Conservation (phyloP, 495 filamentous ascomycete species). For the Penicillium riverlandense region DNA sequence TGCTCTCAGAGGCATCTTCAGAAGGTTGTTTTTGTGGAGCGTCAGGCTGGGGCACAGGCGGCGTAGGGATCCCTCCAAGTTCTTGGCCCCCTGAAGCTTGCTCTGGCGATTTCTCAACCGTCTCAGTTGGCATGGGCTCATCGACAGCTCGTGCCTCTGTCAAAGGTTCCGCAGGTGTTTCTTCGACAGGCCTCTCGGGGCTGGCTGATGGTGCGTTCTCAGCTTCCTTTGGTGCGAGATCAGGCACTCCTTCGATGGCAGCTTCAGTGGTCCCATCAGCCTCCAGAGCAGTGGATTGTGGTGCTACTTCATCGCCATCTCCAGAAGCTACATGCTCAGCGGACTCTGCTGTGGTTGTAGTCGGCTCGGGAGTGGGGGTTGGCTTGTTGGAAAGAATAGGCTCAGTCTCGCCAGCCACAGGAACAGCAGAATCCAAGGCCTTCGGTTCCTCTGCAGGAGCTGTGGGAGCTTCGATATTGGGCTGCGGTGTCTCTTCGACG, state of each 20-base stretch:
- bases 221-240: not conserved
- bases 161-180: not conserved
- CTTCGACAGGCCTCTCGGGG: constrained; percentile 3
- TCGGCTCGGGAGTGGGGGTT: too few relatives aligned
- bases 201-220: not conserved
- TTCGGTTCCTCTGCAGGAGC: not conserved
- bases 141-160: not conserved
- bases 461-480: not conserved
- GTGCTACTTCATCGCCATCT: not conserved
- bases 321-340: not conserved
- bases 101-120: too few relatives aligned
- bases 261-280: not conserved
- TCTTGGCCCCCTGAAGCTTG: too few relatives aligned
- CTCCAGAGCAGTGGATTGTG: too few relatives aligned
- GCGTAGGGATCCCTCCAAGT: too few relatives aligned
- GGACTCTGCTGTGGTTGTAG: not conserved
- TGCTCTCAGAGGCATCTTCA: too few relatives aligned
- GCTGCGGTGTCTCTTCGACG: constrained; percentile 1
- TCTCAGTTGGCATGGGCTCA: too few relatives aligned
- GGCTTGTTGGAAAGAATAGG: too few relatives aligned
- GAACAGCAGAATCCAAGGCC: too few relatives aligned
- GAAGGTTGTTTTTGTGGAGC: too few relatives aligned
- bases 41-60: too few relatives aligned
- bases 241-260: not conserved
- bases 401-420: too few relatives aligned